Conservation (phyloP, 805 yeast genomes). For the Naumovozyma baii region DNA sequence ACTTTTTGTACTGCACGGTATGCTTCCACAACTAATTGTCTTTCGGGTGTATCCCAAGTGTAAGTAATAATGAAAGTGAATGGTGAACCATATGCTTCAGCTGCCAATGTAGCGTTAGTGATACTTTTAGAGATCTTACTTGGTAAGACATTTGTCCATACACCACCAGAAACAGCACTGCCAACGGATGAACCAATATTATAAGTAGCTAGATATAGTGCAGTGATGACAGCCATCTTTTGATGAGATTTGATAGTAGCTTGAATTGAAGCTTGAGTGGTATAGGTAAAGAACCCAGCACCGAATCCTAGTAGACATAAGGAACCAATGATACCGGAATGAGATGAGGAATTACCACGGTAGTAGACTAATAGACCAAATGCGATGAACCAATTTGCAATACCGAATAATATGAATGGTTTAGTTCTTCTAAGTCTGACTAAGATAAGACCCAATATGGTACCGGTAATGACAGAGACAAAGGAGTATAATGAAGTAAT, state of each 20-base stretch:
- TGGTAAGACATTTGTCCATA: conserved; percentile 57
- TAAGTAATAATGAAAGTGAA: conserved; percentile 37
- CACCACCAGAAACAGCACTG: conserved; percentile 55
- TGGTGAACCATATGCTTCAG: conserved; percentile 42
- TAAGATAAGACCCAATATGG: conserved; percentile 46
- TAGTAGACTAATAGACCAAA: conserved; percentile 50
- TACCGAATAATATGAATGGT: conserved; percentile 51
- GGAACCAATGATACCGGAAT: conserved; percentile 56
- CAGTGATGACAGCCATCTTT: conserved; percentile 55
- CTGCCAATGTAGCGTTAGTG: conserved; percentile 27
- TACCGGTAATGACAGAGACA: conserved; percentile 52
- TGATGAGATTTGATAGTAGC: conserved; percentile 55
- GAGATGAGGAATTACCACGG: conserved; percentile 43
- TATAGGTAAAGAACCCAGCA: conserved; percentile 59
- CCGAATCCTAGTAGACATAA: conserved; percentile 59
- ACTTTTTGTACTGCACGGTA: conserved; percentile 48
- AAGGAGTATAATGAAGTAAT: conserved; percentile 54
- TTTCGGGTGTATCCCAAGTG: conserved; percentile 51
- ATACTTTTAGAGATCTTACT: conserved; percentile 32
- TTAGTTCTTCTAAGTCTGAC: conserved; percentile 43
- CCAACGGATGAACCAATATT: conserved; percentile 60
- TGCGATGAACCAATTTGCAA: conserved; percentile 47
- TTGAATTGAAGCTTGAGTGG: conserved; percentile 53
- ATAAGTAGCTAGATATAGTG: conserved; percentile 50
- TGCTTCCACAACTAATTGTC: conserved; percentile 44